Evolutionary conservation across 2,329 filamentous ascomycete species (phyloP), one percentile per base, ranked within the genome.

Genomic region (Berkeleyomyces basicola): DNA sequence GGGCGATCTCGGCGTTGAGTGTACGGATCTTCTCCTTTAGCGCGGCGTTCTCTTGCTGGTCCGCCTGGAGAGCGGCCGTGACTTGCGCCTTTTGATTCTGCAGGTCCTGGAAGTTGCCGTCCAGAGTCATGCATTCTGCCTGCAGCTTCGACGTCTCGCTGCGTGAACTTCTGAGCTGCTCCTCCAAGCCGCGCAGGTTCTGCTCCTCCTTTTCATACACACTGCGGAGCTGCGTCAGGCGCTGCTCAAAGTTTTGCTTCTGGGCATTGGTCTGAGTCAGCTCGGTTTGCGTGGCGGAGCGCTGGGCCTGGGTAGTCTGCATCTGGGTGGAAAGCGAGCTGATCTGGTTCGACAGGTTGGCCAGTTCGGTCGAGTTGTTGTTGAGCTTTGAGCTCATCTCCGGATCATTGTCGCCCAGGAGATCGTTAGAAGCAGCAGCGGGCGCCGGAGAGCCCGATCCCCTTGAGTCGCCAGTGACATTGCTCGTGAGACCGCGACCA

Each of bases 291-390:
- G 87, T 87, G 1, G 83, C 82, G 4, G 78, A 81, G 66, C 90
- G 86, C 74, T 96, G 92, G 42, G 80, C 83, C 71, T 95, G 90
- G 1, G 96, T 87, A 68, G 92, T 90, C 71, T 96, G 90, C 84
- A 95, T 96, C 74, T 99, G 90, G 70, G 86, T 95, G 0, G 91
- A 87, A 62, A 99, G 75, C 2, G 88, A 92, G 40, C 90, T 86
- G 67, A 99, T 90, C 72, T 97, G 93, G 72, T 95, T 97, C 0
- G 92, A 96, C 68, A 99, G 79, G 71, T 99, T 97, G 60, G 91
- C 93, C 64, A 99, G 79, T 72, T 99, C 93, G 0, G 88, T 86
- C 2, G 91, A 93, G 70, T 99, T 93, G 67, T 85, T 86, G 0
- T 87, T 93, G 36, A 97, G 77, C 71, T 88, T 95, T 72, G 87